phyloP scores from a whole-genome alignment of 2,329 filamentous ascomycete genomes.

The Claviceps lovelessii region DNA sequence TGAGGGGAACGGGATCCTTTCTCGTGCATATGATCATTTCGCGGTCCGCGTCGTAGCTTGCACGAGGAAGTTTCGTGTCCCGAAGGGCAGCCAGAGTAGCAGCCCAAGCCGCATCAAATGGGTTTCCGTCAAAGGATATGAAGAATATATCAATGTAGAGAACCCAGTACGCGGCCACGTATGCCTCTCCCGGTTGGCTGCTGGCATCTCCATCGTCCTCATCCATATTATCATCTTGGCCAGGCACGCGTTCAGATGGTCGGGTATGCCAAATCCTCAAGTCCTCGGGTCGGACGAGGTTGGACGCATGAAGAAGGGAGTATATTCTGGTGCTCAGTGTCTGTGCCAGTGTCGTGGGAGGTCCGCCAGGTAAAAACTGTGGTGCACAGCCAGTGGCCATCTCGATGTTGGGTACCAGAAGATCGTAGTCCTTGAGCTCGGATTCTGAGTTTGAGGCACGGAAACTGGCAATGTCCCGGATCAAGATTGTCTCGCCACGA shows the following conservation, averaged over 20 bases:
- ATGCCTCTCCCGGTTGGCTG: slow-evolving; percentile 22
- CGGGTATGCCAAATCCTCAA: slow-evolving; percentile 58
- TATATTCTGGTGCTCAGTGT: slow-evolving; percentile 69
- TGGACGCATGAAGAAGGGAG: slow-evolving; percentile 57
- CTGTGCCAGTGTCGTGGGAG: slow-evolving; percentile 69
- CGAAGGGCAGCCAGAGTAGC: slow-evolving; percentile 67
- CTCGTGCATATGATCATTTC: slow-evolving; percentile 65
- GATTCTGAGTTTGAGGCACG: slow-evolving; percentile 27
- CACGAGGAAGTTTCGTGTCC: slow-evolving; percentile 62
- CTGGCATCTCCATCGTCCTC: slow-evolving; percentile 19
- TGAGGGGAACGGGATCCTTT: slow-evolving; percentile 39
- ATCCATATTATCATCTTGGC: slow-evolving; percentile 28
- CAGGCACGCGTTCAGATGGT: slow-evolving; percentile 31
- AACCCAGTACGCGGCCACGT: slow-evolving; percentile 81
- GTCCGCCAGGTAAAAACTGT: slow-evolving; percentile 67
- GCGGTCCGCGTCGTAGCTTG: slow-evolving; percentile 70
- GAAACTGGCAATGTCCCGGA: slow-evolving; percentile 58
- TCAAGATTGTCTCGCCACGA: slow-evolving; percentile 67
- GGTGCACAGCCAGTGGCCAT: slow-evolving; percentile 82
- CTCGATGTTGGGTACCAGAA: slow-evolving; percentile 89
- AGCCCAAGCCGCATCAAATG: slow-evolving; percentile 83
- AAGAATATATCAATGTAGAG: slow-evolving; percentile 93
- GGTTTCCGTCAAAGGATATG: slow-evolving; percentile 81
- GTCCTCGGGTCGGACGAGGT: slow-evolving; percentile 50
- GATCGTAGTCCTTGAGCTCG: slow-evolving; percentile 47